A percentile compares a stretch with the other conserved stretches of the same genome.
phyloP scores from a whole-genome alignment of 129 eudicot species.

The Arctium minus region DNA sequence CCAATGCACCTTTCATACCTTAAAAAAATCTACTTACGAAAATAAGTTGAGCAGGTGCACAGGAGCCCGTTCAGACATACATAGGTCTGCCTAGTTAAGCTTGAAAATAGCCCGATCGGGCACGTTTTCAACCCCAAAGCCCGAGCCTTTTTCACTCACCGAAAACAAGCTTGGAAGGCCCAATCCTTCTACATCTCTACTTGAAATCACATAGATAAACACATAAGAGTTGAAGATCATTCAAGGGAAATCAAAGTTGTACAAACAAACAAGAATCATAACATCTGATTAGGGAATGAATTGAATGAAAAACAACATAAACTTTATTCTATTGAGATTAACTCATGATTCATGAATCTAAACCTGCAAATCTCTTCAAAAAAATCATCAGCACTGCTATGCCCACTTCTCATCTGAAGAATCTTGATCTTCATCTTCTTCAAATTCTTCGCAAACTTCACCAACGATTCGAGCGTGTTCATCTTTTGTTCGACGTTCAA shows the following conservation, averaged over 20 bases:
- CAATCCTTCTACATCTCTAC: background rate
- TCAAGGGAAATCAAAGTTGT: background rate
- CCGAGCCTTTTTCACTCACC: background rate
- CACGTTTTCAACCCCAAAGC: background rate
- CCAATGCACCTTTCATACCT: too few species aligned
- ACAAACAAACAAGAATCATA: constrained; percentile 6
- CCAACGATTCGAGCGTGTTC: constrained; percentile 68
- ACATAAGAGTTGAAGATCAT: background rate
- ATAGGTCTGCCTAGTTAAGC: too few species aligned
- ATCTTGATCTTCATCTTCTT: constrained; percentile 76
- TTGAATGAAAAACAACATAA: background rate
- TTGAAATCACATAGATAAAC: background rate
- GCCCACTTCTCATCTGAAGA: constrained; percentile 89
- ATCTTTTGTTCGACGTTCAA: constrained; percentile 89
- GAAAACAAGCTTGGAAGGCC: background rate
- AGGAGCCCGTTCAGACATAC: too few species aligned
- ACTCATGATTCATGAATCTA: constrained; percentile 50
- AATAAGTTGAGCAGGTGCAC: too few species aligned
- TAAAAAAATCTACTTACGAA: too few species aligned
- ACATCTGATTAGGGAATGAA: constrained; percentile 15
- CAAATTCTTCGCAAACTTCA: constrained; percentile 56
- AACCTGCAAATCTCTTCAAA: constrained; percentile 80
- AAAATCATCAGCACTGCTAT: constrained; percentile 82
- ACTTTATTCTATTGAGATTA: constrained; percentile 57
- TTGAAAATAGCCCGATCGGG: background rate